Conservation (phyloP, 139 green algal genomes). For the Micromonas pusilla region DNA sequence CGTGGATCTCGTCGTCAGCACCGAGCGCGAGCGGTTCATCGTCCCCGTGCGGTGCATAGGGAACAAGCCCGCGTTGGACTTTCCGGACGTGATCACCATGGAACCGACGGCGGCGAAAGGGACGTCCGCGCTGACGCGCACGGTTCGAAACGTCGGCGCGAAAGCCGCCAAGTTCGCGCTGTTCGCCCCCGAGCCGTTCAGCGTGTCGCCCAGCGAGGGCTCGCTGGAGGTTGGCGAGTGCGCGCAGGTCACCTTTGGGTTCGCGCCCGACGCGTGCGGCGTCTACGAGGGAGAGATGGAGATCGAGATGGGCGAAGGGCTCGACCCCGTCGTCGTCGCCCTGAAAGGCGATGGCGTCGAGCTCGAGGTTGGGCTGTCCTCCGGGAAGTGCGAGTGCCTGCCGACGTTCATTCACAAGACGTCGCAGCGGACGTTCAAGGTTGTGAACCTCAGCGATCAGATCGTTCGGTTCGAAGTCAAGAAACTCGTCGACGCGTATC, state of each 20-base stretch:
- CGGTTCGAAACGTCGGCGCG: constrained; percentile 63
- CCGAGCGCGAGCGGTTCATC: constrained; percentile 73
- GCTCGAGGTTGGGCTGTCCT: constrained; percentile 52
- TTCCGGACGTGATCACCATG: constrained; percentile 61
- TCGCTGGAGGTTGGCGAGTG: constrained; percentile 53
- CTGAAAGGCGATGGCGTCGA: constrained; percentile 47
- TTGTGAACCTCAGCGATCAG: constrained; percentile 41
- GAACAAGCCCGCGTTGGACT: constrained; percentile 46
- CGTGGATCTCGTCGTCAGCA: constrained; percentile 60
- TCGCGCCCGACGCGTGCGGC: constrained; percentile 36
- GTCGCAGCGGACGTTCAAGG: constrained; percentile 56
- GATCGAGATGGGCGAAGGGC: constrained; percentile 47
- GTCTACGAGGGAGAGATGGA: constrained; percentile 48
- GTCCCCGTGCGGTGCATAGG: constrained; percentile 52
- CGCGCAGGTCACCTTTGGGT: constrained; percentile 51
- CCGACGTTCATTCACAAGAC: constrained; percentile 64
- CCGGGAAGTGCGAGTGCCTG: constrained; percentile 43
- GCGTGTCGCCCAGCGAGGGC: constrained; percentile 45
- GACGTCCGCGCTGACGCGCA: constrained; percentile 38
- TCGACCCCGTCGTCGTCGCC: constrained; percentile 32
- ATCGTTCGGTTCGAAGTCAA: constrained; percentile 44
- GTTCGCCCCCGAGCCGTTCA: constrained; percentile 43
- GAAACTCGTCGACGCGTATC: constrained; percentile 24
- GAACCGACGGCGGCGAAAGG: constrained; percentile 39
- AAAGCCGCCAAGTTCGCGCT: constrained; percentile 53